Percentiles rank a stretch among this genome's conserved stretches.
phyloP scores from a whole-genome alignment of 768 basidiomycete species.

The Mycena chlorophos region DNA sequence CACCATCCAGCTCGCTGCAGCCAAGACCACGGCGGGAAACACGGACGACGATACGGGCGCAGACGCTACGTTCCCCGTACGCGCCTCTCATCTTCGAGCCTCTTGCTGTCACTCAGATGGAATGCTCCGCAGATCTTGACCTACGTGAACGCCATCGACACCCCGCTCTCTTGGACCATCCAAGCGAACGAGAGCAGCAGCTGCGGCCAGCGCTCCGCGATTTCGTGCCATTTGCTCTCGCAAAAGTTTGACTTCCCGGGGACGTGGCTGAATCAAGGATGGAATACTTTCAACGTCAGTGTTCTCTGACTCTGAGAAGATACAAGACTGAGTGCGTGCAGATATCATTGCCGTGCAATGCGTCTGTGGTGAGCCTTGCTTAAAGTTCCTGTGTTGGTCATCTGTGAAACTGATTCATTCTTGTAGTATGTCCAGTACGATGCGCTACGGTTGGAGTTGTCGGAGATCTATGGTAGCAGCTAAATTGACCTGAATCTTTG shows the following conservation, averaged over 20 bases:
- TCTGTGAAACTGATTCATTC: neutral
- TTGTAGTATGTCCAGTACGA: constrained; percentile 29
- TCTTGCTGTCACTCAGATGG: neutral
- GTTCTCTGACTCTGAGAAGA: neutral
- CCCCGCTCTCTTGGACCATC: constrained; percentile 21
- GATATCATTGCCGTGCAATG: constrained; percentile 19
- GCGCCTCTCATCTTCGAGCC: neutral
- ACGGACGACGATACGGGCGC: constrained; percentile 21
- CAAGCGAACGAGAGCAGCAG: constrained; percentile 26
- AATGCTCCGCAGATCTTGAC: constrained; percentile 18
- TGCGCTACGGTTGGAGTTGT: constrained; percentile 24
- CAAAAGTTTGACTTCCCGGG: constrained; percentile 27
- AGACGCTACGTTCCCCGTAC: constrained; percentile 11
- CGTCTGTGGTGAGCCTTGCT: constrained; percentile 16
- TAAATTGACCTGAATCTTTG: too few relatives aligned
- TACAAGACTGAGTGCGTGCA: neutral
- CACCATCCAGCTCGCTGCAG: constrained; percentile 29
- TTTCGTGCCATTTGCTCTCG: constrained; percentile 25
- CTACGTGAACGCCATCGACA: constrained; percentile 7
- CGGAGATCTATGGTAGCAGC: too few relatives aligned
- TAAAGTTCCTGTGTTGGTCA: too few relatives aligned
- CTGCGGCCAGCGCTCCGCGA: constrained; percentile 29
- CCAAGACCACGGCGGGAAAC: constrained; percentile 29
- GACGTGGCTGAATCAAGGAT: constrained; percentile 22
- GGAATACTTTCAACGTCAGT: constrained; percentile 25